phyloP scores from a whole-genome alignment of 768 basidiomycete genomes.

The Auricularia sp. region DNA sequence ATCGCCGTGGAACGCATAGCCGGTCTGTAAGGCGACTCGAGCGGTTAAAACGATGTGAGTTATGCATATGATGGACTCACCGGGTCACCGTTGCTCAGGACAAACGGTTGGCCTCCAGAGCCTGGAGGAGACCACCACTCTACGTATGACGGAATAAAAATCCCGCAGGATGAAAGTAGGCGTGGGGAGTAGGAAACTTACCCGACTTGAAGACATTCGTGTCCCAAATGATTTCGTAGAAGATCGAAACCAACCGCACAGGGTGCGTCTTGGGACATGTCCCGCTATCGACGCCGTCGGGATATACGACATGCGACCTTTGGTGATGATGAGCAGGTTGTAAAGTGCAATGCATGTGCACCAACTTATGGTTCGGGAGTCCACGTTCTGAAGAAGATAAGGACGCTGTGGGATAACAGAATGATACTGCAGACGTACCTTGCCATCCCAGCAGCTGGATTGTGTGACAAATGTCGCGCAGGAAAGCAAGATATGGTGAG shows the following conservation, averaged over 20 bases:
- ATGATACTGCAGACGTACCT: not conserved
- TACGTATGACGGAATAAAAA: too few relatives aligned
- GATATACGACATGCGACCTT: slow-evolving; percentile 16
- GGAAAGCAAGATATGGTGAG: not conserved
- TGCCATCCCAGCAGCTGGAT: slow-evolving; percentile 15
- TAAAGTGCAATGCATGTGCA: not conserved
- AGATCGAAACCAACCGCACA: slow-evolving; percentile 12
- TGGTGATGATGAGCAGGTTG: not conserved
- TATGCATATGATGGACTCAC: not conserved
- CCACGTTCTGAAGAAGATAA: not conserved
- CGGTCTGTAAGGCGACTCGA: not conserved
- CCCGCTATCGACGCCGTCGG: slow-evolving; percentile 10
- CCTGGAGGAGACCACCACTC: not conserved
- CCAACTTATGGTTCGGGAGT: not conserved
- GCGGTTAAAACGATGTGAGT: too few relatives aligned
- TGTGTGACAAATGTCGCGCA: not conserved
- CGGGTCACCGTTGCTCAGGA: not conserved
- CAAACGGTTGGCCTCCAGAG: not conserved
- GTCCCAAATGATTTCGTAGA: slow-evolving; percentile 12
- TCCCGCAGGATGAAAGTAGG: too few relatives aligned
- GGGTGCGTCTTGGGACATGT: slow-evolving; percentile 15
- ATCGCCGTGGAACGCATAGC: not conserved
- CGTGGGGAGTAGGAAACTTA: too few relatives aligned
- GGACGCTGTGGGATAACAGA: not conserved
- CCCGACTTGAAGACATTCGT: slow-evolving; percentile 7